These are phyloP conservation scores for Candida sanyaensis DNA, from an alignment of 1,139 yeast genomes.

Conservation along the genomic window DNA sequence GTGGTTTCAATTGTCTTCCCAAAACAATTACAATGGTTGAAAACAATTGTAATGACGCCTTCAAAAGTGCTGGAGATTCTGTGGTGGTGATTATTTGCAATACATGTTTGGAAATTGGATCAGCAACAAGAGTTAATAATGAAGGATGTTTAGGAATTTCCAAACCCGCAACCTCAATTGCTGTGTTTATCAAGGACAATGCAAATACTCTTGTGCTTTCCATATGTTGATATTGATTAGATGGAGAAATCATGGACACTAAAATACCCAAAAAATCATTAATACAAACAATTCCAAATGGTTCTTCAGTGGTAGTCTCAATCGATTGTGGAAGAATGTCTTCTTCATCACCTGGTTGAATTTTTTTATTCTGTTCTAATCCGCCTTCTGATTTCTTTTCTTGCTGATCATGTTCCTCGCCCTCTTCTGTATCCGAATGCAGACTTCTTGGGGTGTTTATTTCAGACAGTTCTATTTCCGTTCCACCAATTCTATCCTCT, in stretches of 20 bases:
- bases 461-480: constrained; percentile 18
- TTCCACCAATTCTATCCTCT: constrained; percentile 45
- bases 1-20: constrained; percentile 61
- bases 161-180: constrained; percentile 80
- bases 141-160: constrained; percentile 67
- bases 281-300: constrained; percentile 69
- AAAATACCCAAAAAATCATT: constrained; percentile 72
- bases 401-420: constrained; percentile 7
- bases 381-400: constrained; percentile 10
- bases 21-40: constrained; percentile 64
- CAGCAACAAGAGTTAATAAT: constrained; percentile 68
- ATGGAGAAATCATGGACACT: constrained; percentile 82
- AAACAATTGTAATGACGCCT: constrained; percentile 74
- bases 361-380: not conserved
- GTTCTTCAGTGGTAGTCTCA: constrained; percentile 28
- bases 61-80: constrained; percentile 68
- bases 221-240: constrained; percentile 80
- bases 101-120: constrained; percentile 79
- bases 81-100: constrained; percentile 75
- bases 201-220: constrained; percentile 88
- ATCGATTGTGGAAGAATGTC: constrained; percentile 1
- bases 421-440: constrained; percentile 7
- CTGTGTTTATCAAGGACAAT: constrained; percentile 69
- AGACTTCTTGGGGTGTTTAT: constrained; percentile 15
- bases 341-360: constrained; percentile 26